A percentile compares a stretch with the other conserved stretches of the same genome.
Conservation (phyloP, 1,139 yeast species). For the Spathaspora sp. region DNA sequence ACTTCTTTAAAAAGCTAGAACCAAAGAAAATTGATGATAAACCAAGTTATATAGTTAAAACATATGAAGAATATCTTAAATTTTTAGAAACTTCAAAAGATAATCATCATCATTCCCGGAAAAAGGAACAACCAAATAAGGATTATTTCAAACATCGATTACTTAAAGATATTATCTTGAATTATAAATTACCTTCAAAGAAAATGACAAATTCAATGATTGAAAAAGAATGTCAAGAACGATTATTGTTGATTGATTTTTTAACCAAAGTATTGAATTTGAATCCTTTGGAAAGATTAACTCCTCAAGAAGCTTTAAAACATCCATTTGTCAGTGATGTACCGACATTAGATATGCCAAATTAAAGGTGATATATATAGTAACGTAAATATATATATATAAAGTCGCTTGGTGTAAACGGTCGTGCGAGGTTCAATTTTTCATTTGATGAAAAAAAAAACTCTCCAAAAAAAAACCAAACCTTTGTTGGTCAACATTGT, state of each 20-base stretch:
- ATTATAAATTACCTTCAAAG: slow-evolving; percentile 70
- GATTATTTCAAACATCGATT: slow-evolving; percentile 78
- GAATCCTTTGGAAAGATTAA: slow-evolving; percentile 93
- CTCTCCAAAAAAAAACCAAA: not conserved
- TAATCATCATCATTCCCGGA: slow-evolving; percentile 31
- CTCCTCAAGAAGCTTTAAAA: slow-evolving; percentile 91
- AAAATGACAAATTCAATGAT: slow-evolving; percentile 65
- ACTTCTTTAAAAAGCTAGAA: slow-evolving; percentile 57
- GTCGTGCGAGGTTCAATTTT: not conserved
- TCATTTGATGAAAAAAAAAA: not conserved
- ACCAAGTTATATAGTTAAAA: slow-evolving; percentile 31
- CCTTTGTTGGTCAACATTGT: not conserved
- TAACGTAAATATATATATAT: not conserved
- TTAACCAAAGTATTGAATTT: slow-evolving; percentile 73
- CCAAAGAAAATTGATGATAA: slow-evolving; percentile 27
- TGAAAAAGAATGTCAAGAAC: slow-evolving; percentile 70
- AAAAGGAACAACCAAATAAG: slow-evolving; percentile 77
- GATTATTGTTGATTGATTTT: slow-evolving; percentile 75
- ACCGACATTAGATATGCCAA: slow-evolving; percentile 11
- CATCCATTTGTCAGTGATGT: slow-evolving; percentile 78
- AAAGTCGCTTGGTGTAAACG: not conserved
- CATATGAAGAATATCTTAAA: slow-evolving; percentile 40
- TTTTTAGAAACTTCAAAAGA: slow-evolving; percentile 28
- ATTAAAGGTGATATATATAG: not conserved
- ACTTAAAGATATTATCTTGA: slow-evolving; percentile 71